Evolutionary conservation across 1,139 yeast genomes (phyloP).

Genomic region (Suhomyces ambrosiae): DNA sequence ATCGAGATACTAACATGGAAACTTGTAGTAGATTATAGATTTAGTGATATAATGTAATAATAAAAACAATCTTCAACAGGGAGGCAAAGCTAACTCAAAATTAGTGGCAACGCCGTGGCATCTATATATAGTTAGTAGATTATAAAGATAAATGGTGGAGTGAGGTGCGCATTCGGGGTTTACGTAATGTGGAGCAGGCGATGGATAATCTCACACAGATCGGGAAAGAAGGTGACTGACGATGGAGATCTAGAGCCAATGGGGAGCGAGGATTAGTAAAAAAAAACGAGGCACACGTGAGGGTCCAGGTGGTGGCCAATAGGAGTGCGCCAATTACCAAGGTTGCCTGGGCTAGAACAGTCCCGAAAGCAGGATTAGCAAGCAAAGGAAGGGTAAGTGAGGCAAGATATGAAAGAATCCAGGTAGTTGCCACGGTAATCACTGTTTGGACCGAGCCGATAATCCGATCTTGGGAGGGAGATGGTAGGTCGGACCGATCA

Average conservation of each 20-base stretch:
- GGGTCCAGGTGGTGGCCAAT: background rate
- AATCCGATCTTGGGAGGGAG: too few relatives aligned
- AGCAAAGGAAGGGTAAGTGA: too few relatives aligned
- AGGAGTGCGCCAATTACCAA: background rate
- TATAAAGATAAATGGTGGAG: slow-evolving; percentile 7
- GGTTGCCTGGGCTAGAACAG: background rate
- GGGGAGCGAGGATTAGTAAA: background rate
- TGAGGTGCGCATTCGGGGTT: slow-evolving; percentile 3
- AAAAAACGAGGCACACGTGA: background rate
- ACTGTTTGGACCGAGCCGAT: too few relatives aligned
- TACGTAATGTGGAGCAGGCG: slow-evolving; percentile 5
- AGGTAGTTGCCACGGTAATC: too few relatives aligned
- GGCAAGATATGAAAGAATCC: too few relatives aligned
- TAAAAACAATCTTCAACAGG: too few relatives aligned
- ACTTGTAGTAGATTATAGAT: too few relatives aligned
- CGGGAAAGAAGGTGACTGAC: too few relatives aligned
- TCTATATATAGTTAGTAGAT: slow-evolving; percentile 5
- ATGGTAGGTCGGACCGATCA: too few relatives aligned
- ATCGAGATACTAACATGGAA: background rate
- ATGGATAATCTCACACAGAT: background rate
- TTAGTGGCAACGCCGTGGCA: background rate
- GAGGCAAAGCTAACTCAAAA: background rate
- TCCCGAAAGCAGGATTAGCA: too few relatives aligned
- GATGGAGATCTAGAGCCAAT: background rate
- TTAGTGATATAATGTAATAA: too few relatives aligned